Percentiles rank a stretch among this genome's conserved stretches.
These are phyloP conservation scores for Aspergillus carbonarius DNA, from an alignment of 2,329 filamentous ascomycete species.

Conservation along the genomic window DNA sequence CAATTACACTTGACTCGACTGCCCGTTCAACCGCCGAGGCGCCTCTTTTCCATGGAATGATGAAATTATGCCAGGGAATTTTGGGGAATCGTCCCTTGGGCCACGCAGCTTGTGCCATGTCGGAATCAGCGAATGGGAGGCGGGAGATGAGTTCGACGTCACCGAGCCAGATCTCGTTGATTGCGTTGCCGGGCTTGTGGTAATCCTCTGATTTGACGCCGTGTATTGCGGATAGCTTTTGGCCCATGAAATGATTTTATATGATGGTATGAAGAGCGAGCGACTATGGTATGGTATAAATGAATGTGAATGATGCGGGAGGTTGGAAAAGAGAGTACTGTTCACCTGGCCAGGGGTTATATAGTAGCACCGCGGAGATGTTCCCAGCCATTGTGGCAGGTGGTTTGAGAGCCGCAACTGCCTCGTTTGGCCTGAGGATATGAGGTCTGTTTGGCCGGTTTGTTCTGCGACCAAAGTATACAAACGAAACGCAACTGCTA, in stretches of 20 bases:
- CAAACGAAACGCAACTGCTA: no score
- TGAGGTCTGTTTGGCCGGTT: no score
- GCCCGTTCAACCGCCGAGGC: not conserved
- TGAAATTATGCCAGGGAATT: slow-evolving; percentile 42
- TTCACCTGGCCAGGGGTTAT: not conserved
- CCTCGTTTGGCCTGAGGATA: no score
- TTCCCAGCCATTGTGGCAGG: no score
- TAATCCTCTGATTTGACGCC: slow-evolving; percentile 37
- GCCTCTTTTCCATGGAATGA: slow-evolving; percentile 35
- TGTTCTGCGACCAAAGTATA: no score
- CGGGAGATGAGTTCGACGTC: slow-evolving; percentile 39
- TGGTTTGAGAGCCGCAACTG: no score
- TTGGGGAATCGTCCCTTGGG: slow-evolving; percentile 34
- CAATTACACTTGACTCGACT: not conserved
- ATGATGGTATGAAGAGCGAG: not conserved
- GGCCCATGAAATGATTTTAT: slow-evolving; percentile 27
- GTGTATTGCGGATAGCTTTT: slow-evolving; percentile 34
- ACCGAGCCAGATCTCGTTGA: slow-evolving; percentile 41
- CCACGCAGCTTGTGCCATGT: slow-evolving; percentile 39
- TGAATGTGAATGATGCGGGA: no score
- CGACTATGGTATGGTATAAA: not conserved
- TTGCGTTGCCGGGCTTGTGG: slow-evolving; percentile 37
- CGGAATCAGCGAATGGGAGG: slow-evolving; percentile 40
- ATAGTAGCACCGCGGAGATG: no score
- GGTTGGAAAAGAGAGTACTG: not conserved